phyloP scores from a whole-genome alignment of 441 rosid species.

The Populus hybrid region DNA sequence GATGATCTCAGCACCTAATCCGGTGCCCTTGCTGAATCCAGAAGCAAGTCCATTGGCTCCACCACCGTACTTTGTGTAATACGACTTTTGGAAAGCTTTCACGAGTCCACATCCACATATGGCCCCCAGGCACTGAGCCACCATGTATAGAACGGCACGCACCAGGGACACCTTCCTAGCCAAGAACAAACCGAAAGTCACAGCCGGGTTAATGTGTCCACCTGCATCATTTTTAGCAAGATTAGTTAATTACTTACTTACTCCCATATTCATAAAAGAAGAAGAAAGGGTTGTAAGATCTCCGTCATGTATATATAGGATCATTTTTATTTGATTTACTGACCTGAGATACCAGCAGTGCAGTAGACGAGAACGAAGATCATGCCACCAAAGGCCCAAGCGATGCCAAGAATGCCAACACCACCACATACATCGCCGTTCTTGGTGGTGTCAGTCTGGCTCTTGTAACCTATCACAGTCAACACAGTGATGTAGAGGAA shows the following conservation, averaged over 20 bases:
- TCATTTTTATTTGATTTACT: not conserved
- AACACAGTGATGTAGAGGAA: slow-evolving; percentile 57
- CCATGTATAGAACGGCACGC: slow-evolving; percentile 63
- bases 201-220: slow-evolving; percentile 72
- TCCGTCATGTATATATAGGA: not conserved
- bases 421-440: slow-evolving; percentile 42
- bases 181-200: slow-evolving; percentile 64
- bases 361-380: slow-evolving; percentile 84
- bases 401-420: slow-evolving; percentile 81
- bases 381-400: slow-evolving; percentile 95
- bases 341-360: slow-evolving; percentile 82
- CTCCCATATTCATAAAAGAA: not conserved
- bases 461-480: slow-evolving; percentile 77
- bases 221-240: slow-evolving; percentile 28
- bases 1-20: slow-evolving; percentile 67
- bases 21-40: slow-evolving; percentile 62
- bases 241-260: not conserved
- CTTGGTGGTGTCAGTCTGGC: slow-evolving; percentile 40
- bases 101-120: slow-evolving; percentile 71
- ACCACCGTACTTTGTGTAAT: slow-evolving; percentile 52
- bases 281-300: not conserved
- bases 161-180: slow-evolving; percentile 67
- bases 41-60: slow-evolving; percentile 49
- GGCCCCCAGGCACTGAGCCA: slow-evolving; percentile 69
- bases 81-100: slow-evolving; percentile 57